Percentiles rank a stretch among this genome's conserved stretches.
Evolutionary conservation across 768 basidiomycete species (phyloP).

Genomic region (Floccularia luteovirens): DNA sequence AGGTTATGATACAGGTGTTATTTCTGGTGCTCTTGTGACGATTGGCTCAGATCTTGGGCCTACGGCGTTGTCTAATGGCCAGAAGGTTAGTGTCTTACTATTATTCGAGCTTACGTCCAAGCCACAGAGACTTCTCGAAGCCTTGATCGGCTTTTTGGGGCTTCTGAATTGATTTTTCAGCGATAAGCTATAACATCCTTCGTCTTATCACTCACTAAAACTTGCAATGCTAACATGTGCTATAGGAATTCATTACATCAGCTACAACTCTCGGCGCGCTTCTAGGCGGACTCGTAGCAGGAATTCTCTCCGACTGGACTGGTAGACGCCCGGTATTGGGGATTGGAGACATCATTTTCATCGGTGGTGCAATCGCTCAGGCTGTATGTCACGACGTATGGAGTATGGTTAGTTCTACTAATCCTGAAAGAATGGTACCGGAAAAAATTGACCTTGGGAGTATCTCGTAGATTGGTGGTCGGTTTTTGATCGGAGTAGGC

Average conservation of each 20-base stretch:
- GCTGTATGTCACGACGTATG: constrained; percentile 63
- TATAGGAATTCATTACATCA: constrained; percentile 74
- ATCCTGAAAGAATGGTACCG: not conserved
- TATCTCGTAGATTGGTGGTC: constrained; percentile 48
- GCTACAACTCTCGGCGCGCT: constrained; percentile 74
- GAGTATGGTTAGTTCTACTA: constrained; percentile 46
- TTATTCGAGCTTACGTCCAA: constrained; percentile 1
- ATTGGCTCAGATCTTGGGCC: constrained; percentile 64
- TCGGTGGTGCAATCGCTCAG: constrained; percentile 66
- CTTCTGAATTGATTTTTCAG: no score
- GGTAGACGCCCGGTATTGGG: constrained; percentile 60
- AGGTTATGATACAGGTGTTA: constrained; percentile 81
- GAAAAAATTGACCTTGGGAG: not conserved
- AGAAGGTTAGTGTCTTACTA: constrained; percentile 39
- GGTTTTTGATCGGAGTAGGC: constrained; percentile 69
- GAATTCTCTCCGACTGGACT: constrained; percentile 62
- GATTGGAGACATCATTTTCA: constrained; percentile 66
- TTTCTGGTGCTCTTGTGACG: constrained; percentile 74
- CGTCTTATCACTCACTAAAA: not conserved
- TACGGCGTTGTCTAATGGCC: constrained; percentile 42
- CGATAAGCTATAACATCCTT: not conserved
- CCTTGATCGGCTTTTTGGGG: no score
- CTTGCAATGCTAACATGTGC: not conserved
- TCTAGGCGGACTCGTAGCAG: constrained; percentile 64
- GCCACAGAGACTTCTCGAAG: not conserved